Base-by-base conservation (phyloP, 2,329 filamentous ascomycete species). In the Raffaelea arxii region DNA sequence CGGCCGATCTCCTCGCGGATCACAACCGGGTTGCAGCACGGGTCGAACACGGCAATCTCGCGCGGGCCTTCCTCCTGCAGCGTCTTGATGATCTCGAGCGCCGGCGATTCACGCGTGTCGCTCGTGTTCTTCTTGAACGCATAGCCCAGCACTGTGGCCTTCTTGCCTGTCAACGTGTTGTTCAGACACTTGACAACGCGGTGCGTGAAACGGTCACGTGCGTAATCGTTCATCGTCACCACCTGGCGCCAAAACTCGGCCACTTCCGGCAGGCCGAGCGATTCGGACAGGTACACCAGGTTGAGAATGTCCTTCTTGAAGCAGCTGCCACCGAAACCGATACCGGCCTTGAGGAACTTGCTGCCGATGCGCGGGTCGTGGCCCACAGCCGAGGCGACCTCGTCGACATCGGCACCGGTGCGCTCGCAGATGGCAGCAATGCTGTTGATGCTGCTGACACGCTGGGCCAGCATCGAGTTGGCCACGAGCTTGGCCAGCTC, bases 71-170 rank as follows among this genome's bases (percentile, higher is more conserved):
- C 83, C 50, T 80, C 74, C 10, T 84, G 67, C 19, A 89, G 67
- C 12, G 72, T 72, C 52, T 75, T 75, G 61, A 87, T 77, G 52
- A 86, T 77, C 53, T 81, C 78, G 21, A 86, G 71, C 1, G 82
- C 80, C 0, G 82, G 77, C 38, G 77, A 80, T 59, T 88, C 84
- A 32, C 85, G 74, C 5, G 82, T 85, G 59, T 90, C 85, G 21
- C 76, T 78, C 1, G 85, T 90, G 61, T 87, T 77, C 64, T 86
- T 84, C 70, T 91, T 90, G 67, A 86, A 90, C 9, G 84, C 81
- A 54, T 82, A 89, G 4, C 86, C 86, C 6, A 90, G 71, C 2
- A 90, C 68, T 3, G 81, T 74, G 14, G 89, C 67, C 64, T 85
- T 87, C 68, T 87, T 87, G 49, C 76, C 75, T 3, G 71, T 70